Evolutionary conservation across 1,284 basidiomycete genomes (phyloP).

Genomic region (Ustilago sp.): DNA sequence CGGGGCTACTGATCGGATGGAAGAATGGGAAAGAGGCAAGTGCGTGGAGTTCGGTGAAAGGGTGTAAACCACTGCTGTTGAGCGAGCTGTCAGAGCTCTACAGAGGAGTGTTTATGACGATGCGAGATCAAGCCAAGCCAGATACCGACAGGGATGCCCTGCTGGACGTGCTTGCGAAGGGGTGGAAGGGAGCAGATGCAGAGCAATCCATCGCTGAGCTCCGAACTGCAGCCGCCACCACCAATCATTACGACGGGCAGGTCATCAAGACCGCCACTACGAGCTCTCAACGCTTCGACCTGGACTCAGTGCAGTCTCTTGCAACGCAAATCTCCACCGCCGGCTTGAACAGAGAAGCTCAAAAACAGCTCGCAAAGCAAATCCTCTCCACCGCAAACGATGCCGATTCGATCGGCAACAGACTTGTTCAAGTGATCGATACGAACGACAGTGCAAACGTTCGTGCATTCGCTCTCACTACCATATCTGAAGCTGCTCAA

Average conservation of each 20-base stretch:
- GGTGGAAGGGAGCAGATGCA: slow-evolving; percentile 15
- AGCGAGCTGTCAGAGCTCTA: slow-evolving; percentile 12
- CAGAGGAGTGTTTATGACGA: not conserved
- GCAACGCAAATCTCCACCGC: slow-evolving; percentile 6
- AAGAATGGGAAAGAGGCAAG: slow-evolving; percentile 19
- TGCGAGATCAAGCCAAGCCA: slow-evolving; percentile 7
- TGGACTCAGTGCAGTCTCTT: slow-evolving; percentile 11
- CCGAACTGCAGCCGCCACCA: not conserved
- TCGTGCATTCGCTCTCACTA: slow-evolving; percentile 12
- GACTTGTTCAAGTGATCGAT: slow-evolving; percentile 29
- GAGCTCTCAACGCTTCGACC: slow-evolving; percentile 17
- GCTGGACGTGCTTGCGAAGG: not conserved
- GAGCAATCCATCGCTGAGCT: slow-evolving; percentile 17
- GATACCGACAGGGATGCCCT: slow-evolving; percentile 4
- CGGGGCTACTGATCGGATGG: slow-evolving; percentile 30
- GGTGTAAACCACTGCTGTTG: not conserved
- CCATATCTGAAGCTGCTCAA: not conserved
- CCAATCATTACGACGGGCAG: not conserved
- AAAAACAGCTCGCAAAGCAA: slow-evolving; percentile 6
- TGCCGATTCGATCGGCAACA: not conserved
- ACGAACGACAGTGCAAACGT: slow-evolving; percentile 21
- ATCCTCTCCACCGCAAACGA: not conserved
- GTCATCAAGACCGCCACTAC: too few species aligned
- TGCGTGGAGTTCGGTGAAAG: slow-evolving; percentile 10
- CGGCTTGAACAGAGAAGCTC: slow-evolving; percentile 1